A percentile compares a stretch with the other conserved stretches of the same genome.
Conservation (phyloP, 371 early-diverging fungal genomes). For the Zancudomyces culisetae region DNA sequence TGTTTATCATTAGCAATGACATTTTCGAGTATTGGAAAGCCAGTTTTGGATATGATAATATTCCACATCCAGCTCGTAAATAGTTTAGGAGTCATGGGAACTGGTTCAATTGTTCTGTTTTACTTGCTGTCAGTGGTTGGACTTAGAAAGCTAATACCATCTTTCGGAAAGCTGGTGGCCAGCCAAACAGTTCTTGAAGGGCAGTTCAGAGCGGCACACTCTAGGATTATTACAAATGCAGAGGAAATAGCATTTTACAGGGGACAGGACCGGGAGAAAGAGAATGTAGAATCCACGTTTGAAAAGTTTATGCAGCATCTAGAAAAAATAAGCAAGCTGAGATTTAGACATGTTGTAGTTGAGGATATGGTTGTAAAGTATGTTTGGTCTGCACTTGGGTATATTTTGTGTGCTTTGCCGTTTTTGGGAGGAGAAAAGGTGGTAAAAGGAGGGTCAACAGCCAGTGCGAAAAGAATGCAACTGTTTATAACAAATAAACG, state of each 20-base stretch:
- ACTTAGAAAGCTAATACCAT: slow-evolving; percentile 59
- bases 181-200: slow-evolving; percentile 62
- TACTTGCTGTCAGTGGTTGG: slow-evolving; percentile 52
- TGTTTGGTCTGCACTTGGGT: slow-evolving; percentile 72
- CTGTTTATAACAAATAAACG: slow-evolving; percentile 79
- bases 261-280: slow-evolving; percentile 53
- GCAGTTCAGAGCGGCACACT: slow-evolving; percentile 66
- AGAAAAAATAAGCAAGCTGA: slow-evolving; percentile 50
- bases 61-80: slow-evolving; percentile 70
- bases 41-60: slow-evolving; percentile 58
- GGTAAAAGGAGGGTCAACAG: slow-evolving; percentile 35
- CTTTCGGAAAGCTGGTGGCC: slow-evolving; percentile 68
- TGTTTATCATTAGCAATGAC: slow-evolving; percentile 49
- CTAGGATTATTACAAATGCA: slow-evolving; percentile 60
- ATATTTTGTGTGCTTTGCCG: slow-evolving; percentile 56
- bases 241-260: slow-evolving; percentile 79
- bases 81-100: slow-evolving; percentile 57
- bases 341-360: slow-evolving; percentile 59
- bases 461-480: slow-evolving; percentile 45
- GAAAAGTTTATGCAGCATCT: slow-evolving; percentile 53
- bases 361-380: slow-evolving; percentile 69
- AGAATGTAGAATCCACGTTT: slow-evolving; percentile 46
- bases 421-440: slow-evolving; percentile 42
- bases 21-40: slow-evolving; percentile 66
- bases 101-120: slow-evolving; percentile 59